Percentiles rank a stretch among this genome's conserved stretches.
These are phyloP conservation scores for Vigna reflexopilosa DNA, from an alignment of 306 rosid genomes.

Conservation along the genomic window DNA sequence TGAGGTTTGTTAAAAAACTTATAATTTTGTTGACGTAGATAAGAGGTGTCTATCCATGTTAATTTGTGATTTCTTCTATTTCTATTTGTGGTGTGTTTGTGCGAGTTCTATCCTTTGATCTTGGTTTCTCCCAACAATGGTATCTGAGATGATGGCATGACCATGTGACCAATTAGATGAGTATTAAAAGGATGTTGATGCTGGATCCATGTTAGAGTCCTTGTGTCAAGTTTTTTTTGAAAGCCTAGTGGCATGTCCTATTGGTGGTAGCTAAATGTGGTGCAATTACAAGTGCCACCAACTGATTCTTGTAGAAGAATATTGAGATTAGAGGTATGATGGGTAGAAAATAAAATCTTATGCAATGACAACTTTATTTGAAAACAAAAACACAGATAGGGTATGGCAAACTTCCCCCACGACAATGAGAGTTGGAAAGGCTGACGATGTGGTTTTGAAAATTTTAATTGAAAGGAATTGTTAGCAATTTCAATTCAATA, in stretches of 20 bases:
- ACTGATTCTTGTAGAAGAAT: background rate
- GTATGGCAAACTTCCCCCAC: background rate
- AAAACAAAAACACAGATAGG: background rate
- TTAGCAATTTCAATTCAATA: background rate
- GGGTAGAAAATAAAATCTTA: background rate
- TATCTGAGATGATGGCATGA: no score
- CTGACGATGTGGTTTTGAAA: background rate
- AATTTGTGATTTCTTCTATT: no score
- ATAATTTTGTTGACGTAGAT: no score
- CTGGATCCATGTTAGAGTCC: no score
- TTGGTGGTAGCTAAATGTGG: background rate
- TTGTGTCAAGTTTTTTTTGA: background rate
- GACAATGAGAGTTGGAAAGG: background rate
- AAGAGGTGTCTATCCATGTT: no score
- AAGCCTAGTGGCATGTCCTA: background rate
- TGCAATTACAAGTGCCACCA: background rate
- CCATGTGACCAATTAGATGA: no score
- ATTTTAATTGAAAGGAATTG: background rate
- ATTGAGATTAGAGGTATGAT: background rate
- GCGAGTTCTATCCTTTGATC: no score
- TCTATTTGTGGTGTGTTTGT: no score
- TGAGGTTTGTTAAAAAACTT: no score
- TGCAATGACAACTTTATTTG: background rate
- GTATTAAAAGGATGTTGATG: no score
- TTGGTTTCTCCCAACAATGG: no score